Conservation (phyloP, 257 asterid genomes). For the Penstemon eatonii region DNA sequence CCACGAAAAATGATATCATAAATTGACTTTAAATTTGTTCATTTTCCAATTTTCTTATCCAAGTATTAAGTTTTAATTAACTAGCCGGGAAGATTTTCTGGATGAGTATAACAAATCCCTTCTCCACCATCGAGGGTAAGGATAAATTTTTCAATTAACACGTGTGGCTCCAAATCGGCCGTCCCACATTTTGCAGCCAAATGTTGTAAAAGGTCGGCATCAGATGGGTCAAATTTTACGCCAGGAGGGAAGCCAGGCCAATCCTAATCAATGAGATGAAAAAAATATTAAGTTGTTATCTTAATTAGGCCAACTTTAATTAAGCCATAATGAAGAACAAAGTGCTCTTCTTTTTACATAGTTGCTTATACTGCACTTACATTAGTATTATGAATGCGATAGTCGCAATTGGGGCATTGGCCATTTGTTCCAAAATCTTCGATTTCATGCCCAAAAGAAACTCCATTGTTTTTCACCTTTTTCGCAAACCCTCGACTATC, state of each 20-base stretch:
- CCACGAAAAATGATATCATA: neutral
- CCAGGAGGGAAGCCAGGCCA: slow-evolving; percentile 92
- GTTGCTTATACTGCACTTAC: slow-evolving; percentile 42
- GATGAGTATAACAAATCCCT: slow-evolving; percentile 91
- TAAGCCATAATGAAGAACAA: neutral
- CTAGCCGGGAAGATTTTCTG: slow-evolving; percentile 98
- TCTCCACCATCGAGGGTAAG: slow-evolving; percentile 68
- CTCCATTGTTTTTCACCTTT: slow-evolving; percentile 72
- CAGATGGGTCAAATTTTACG: slow-evolving; percentile 88
- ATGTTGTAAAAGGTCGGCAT: slow-evolving; percentile 72
- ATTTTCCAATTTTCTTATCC: neutral
- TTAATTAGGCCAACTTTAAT: neutral
- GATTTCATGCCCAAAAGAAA: slow-evolving; percentile 46
- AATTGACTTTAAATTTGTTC: no score
- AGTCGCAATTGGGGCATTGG: slow-evolving; percentile 69
- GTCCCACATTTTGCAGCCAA: slow-evolving; percentile 76
- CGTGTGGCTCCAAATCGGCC: slow-evolving; percentile 52
- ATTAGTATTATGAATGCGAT: slow-evolving; percentile 56
- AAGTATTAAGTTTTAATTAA: neutral
- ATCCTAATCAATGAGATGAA: slow-evolving; percentile 43
- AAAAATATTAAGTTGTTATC: neutral
- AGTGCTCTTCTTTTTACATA: neutral
- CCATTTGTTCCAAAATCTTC: slow-evolving; percentile 68
- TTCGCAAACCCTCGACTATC: slow-evolving; percentile 65
- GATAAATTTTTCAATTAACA: slow-evolving; percentile 74